These are phyloP conservation scores for Penicillium olsonii DNA, from an alignment of 2,329 filamentous ascomycete genomes.

Conservation along the genomic window DNA sequence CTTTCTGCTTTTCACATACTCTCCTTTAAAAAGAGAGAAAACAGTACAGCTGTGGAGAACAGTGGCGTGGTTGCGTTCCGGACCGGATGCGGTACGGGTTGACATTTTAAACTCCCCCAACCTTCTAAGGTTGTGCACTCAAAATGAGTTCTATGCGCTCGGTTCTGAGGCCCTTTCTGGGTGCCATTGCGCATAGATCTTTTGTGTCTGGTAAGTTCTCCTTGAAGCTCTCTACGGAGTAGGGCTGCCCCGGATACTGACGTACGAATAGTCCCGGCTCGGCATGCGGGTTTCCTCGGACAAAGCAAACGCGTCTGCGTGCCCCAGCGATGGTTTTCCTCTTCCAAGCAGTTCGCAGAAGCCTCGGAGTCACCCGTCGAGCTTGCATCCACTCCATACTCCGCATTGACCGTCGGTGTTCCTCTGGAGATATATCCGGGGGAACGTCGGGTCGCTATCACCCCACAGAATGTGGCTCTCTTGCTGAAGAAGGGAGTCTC, in stretches of 20 bases:
- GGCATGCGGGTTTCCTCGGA: constrained; percentile 11
- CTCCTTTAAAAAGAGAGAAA: too few species aligned
- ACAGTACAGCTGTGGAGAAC: too few species aligned
- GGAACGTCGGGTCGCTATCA: constrained; percentile 81
- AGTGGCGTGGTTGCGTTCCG: not conserved
- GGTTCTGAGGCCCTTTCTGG: constrained; percentile 30
- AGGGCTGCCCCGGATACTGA: not conserved
- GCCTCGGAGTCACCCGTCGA: constrained; percentile 22
- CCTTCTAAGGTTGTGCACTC: too few species aligned
- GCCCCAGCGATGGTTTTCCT: constrained; percentile 14
- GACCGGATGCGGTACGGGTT: constrained; percentile 10
- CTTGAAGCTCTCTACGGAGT: too few species aligned
- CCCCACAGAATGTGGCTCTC: constrained; percentile 77
- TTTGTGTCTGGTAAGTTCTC: constrained; percentile 25
- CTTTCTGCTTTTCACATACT: not conserved
- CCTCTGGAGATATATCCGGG: constrained; percentile 76
- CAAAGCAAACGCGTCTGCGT: constrained; percentile 5
- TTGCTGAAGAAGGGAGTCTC: constrained; percentile 83
- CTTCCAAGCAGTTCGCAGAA: constrained; percentile 24
- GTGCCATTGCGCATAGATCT: constrained; percentile 24
- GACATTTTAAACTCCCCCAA: not conserved
- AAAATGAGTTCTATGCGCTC: constrained; percentile 33
- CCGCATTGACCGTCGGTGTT: constrained; percentile 73
- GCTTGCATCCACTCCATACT: constrained; percentile 58
- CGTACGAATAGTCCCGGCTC: constrained; percentile 17